Conservation (phyloP, 192 early-diverging fungal species). For the Spinellus fusiger region DNA sequence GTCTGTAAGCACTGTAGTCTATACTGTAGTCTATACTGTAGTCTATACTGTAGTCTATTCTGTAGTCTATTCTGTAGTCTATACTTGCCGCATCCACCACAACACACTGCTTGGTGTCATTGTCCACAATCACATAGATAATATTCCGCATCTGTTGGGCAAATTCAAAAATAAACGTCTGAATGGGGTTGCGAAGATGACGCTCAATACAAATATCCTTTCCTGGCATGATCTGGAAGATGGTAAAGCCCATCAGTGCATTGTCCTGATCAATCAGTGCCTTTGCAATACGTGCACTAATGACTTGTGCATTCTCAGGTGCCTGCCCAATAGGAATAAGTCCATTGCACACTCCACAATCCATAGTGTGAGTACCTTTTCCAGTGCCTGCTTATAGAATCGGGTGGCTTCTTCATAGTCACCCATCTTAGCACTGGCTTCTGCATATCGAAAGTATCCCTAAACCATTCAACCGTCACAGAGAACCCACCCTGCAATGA, state of each 20-base stretch:
- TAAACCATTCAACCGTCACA: no score
- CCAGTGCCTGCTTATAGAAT: conserved; percentile 35
- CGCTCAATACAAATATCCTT: conserved; percentile 58
- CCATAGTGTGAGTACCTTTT: conserved; percentile 15
- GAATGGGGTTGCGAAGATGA: conserved; percentile 58
- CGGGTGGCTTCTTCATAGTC: conserved; percentile 45
- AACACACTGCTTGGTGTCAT: conserved; percentile 59
- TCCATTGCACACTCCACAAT: neutral
- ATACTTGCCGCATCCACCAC: conserved; percentile 74
- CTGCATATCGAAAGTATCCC: conserved; percentile 60
- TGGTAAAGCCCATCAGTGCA: conserved; percentile 46
- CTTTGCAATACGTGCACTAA: conserved; percentile 43
- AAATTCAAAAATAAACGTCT: conserved; percentile 68
- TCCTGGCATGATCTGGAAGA: conserved; percentile 67
- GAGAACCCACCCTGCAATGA: no score
- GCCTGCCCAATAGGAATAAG: conserved; percentile 32
- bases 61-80: conserved; percentile 15
- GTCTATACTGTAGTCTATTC: conserved; percentile 40
- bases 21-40: conserved; percentile 42
- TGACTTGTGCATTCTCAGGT: conserved; percentile 39
- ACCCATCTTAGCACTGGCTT: conserved; percentile 45
- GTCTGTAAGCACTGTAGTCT: no score
- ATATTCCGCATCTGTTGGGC: conserved; percentile 82
- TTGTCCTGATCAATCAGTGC: conserved; percentile 53
- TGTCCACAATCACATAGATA: conserved; percentile 75